Evolutionary conservation across 2,329 filamentous ascomycete species (phyloP), one percentile per base, ranked within the genome.

Genomic region (Tolypocladium inflatum): DNA sequence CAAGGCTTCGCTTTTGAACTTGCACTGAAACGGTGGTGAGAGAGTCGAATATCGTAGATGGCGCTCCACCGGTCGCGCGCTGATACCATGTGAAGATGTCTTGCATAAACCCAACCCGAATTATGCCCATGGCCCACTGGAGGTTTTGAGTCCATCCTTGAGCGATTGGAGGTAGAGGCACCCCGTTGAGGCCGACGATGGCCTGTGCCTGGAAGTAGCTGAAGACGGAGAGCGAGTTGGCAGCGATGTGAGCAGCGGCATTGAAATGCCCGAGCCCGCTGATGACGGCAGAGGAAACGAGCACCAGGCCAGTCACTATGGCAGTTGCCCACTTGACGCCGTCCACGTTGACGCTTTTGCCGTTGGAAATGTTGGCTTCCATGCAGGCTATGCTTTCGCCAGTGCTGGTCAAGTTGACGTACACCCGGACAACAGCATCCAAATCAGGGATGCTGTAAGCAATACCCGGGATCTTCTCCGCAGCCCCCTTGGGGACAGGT

Each of bases 121-220:
- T 96, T 66, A 97, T 91, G 65, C 93, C 93, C 90, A 97, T 94
- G 68, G 88, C 94, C 93, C 93, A 97, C 70, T 95, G 89, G 76
- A 97, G 97, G 74, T 97, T 93, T 75, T 97, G 92, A 1, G 92
- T 96, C 93, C 93, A 97, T 0, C 91, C 83, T 67, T 89, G 82
- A 57, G 96, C 93, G 61, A 96, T 89, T 0, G 93, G 93, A 11
- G 93, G 93, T 55, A 96, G 81, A 50, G 80, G 79, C 17, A 97
- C 87, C 21, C 88, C 84, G 57, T 87, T 89, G 73, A 97, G 87
- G 62, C 92, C 92, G 66, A 96, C 80, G 73, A 97, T 91, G 26
- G 93, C 92, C 74, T 96, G 92, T 4, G 90, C 86, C 74, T 97
- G 93, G 80, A 97, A 96, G 74, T 94, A 97, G 60, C 88, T 85